phyloP scores from a whole-genome alignment of 768 basidiomycete genomes.

The Exidia glandulosa region DNA sequence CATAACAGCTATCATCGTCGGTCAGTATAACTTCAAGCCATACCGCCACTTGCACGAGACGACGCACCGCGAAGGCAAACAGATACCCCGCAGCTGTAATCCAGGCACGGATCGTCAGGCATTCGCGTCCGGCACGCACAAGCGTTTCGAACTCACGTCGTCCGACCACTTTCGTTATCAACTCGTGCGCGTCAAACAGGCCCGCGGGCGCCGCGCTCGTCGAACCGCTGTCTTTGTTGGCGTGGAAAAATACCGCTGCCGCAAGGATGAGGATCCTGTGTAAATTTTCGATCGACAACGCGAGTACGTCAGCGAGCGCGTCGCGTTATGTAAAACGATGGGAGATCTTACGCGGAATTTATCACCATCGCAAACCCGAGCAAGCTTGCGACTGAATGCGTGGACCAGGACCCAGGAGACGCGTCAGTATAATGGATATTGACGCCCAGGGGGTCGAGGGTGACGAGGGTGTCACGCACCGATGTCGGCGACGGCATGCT shows the following conservation, averaged over 20 bases:
- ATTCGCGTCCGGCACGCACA: neutral
- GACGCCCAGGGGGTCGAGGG: too few species aligned
- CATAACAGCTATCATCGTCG: too few species aligned
- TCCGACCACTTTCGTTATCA: slow-evolving; percentile 60
- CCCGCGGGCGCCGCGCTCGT: slow-evolving; percentile 52
- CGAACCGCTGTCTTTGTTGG: slow-evolving; percentile 23
- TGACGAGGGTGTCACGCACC: slow-evolving; percentile 37
- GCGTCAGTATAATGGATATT: too few species aligned
- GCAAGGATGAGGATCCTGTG: slow-evolving; percentile 78
- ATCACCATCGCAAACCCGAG: slow-evolving; percentile 81
- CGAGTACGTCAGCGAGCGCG: slow-evolving; percentile 2
- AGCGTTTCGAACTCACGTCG: slow-evolving; percentile 32
- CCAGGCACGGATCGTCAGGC: neutral
- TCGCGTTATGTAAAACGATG: neutral
- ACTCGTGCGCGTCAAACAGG: slow-evolving; percentile 72
- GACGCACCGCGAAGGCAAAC: slow-evolving; percentile 81
- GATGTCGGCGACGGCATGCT: slow-evolving; percentile 57
- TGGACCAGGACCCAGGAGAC: too few species aligned
- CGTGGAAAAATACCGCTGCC: slow-evolving; percentile 68
- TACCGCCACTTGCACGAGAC: too few species aligned
- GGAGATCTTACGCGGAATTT: slow-evolving; percentile 48
- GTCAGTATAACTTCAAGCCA: too few species aligned
- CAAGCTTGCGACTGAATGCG: slow-evolving; percentile 29
- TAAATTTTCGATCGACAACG: too few species aligned
- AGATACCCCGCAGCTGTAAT: slow-evolving; percentile 63